Conservation (phyloP, 2,329 filamentous ascomycete species). For the Byssochlamys sp. region DNA sequence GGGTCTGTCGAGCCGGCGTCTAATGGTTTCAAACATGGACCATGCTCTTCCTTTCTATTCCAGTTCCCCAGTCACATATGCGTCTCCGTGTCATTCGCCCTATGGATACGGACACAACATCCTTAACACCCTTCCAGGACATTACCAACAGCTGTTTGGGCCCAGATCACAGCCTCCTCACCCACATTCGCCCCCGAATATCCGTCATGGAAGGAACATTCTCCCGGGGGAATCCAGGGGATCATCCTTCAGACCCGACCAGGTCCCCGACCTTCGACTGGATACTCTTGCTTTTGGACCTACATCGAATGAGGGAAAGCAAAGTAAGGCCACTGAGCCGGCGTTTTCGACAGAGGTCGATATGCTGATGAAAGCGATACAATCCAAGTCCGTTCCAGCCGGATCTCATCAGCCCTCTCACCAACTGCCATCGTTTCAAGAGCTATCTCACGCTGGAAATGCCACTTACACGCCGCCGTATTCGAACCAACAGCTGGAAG, state of each 20-base stretch:
- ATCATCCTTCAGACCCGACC: slow-evolving; percentile 7
- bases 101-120: slow-evolving; percentile 26
- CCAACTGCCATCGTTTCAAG: slow-evolving; percentile 26
- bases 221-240: slow-evolving; percentile 18
- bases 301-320: background rate
- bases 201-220: slow-evolving; percentile 29
- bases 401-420: slow-evolving; percentile 17
- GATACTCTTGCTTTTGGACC: background rate
- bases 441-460: slow-evolving; percentile 18
- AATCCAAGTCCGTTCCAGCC: slow-evolving; percentile 46
- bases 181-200: slow-evolving; percentile 27
- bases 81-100: slow-evolving; percentile 26
- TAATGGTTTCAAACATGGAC: slow-evolving; percentile 26
- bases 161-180: slow-evolving; percentile 16
- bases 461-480: slow-evolving; percentile 15
- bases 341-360: slow-evolving; percentile 76
- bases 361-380: slow-evolving; percentile 78
- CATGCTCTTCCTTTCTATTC: slow-evolving; percentile 30
- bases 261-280: slow-evolving; percentile 1
- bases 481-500: slow-evolving; percentile 14
- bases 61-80: slow-evolving; percentile 26
- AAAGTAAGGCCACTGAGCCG: slow-evolving; percentile 31
- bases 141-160: slow-evolving; percentile 28
- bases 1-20: slow-evolving; percentile 26
- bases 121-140: slow-evolving; percentile 16